Evolutionary conservation across 768 basidiomycete genomes (phyloP), one percentile per base, ranked within the genome.

Genomic region (Crepidotus variabilis): DNA sequence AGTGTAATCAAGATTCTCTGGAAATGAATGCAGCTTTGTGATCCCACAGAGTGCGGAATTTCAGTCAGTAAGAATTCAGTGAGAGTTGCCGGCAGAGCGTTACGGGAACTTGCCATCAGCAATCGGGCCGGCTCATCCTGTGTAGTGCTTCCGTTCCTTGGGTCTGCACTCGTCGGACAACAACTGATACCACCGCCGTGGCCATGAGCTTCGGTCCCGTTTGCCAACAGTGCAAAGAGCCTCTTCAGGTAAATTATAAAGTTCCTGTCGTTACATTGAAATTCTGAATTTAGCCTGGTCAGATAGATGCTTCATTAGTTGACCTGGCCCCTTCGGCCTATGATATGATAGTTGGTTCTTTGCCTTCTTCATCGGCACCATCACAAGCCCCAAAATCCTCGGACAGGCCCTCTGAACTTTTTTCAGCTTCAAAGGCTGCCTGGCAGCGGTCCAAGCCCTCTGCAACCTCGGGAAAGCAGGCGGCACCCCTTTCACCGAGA

Each of bases 141-240:
- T 28, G 28, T 28, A 28, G 28, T 28, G 28, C 28, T 8, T 28
- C 28, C 28, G 28, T 8, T 28, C 28, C 28, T 28, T 28, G 28
- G 28, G 3, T 8, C 8, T 8, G 28, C 3, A 28, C 28, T 28
- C 28, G 28, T 28, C 28, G 28, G 28, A 28, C 28, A 8, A 28
- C 28, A 8, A 28, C 28, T 8, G 3, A 8, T 28, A 28, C 28
- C 28, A 28, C 28, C 28, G 28, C 28, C 28, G 28, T 28, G 50
- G 71, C 57, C 57, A 81, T 79, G 78, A 80, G 73, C 59, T 70
- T 70, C 55, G 75, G 72, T 47, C 70, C 76, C 33, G 78, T 88
- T 50, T 94, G 92, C 65, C 91, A 93, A 67, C 92, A 94, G 72
- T 94, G 92, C 78, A 93, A 92, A 72, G 90, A 95, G 66, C 92